A percentile compares a stretch with the other conserved stretches of the same genome.
These are phyloP conservation scores for Colletotrichum tamarilloi DNA, from an alignment of 2,329 filamentous ascomycete species.

Conservation along the genomic window DNA sequence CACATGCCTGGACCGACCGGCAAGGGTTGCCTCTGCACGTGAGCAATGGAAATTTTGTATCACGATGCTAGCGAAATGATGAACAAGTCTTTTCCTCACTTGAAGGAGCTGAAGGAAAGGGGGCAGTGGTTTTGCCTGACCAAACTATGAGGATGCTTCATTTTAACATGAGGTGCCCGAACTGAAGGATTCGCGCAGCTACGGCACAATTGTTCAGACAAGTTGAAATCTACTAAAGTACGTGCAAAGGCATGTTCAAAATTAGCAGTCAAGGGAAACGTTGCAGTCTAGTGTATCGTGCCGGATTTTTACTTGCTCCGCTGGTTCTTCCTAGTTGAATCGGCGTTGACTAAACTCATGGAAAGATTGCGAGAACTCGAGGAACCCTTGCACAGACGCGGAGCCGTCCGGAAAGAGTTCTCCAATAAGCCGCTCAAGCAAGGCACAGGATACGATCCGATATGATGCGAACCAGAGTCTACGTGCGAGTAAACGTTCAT, in stretches of 20 bases:
- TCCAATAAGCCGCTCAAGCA: no score
- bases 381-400: no score
- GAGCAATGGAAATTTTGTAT: not conserved
- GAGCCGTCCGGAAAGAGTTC: no score
- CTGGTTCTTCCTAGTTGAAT: not conserved
- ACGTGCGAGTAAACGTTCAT: no score
- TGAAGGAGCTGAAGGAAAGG: not conserved
- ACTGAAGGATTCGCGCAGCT: not conserved
- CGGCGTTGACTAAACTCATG: no score
- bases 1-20: not conserved
- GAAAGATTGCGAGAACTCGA: no score
- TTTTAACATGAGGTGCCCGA: rapidly evolving
- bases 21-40: not conserved
- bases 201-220: not conserved
- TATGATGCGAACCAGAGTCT: no score
- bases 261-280: no score
- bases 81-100: not conserved
- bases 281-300: no score
- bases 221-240: no score
- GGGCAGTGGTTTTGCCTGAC: not conserved
- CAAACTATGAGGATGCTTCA: not conserved
- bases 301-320: not conserved
- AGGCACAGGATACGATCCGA: no score
- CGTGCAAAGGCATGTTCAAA: no score
- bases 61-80: not conserved